Percentiles rank a stretch among this genome's conserved stretches.
Evolutionary conservation across 2,329 filamentous ascomycete genomes (phyloP).

Genomic region (Verticillium tricorpus): DNA sequence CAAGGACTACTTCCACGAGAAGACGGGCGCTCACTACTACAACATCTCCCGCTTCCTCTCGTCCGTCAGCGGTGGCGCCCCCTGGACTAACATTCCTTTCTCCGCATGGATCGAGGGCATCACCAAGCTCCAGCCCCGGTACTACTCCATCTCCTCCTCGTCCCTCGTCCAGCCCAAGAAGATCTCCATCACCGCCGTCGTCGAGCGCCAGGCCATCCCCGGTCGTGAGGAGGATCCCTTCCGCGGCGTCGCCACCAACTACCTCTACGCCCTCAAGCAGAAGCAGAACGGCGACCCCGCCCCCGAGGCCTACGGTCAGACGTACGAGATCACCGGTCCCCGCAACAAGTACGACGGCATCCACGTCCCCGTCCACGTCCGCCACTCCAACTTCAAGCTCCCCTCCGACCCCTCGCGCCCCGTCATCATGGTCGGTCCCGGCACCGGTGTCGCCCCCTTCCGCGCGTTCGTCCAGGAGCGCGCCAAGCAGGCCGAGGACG

Average conservation of each 20-base stretch:
- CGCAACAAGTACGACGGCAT: constrained; percentile 97
- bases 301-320: constrained; percentile 77
- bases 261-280: constrained; percentile 88
- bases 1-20: constrained; percentile 91
- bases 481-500: constrained; percentile 74
- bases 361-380: constrained; percentile 90
- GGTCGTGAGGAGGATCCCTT: constrained; percentile 70
- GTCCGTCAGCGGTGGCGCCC: constrained; percentile 64
- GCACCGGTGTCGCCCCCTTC: constrained; percentile 95
- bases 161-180: constrained; percentile 90
- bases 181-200: constrained; percentile 91
- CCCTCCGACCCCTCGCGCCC: constrained; percentile 93
- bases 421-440: constrained; percentile 92
- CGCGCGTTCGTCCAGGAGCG: constrained; percentile 92
- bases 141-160: constrained; percentile 99
- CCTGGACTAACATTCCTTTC: constrained; percentile 85
- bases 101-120: constrained; percentile 91
- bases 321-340: constrained; percentile 82
- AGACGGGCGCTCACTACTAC: constrained; percentile 74
- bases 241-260: constrained; percentile 96
- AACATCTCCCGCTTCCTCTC: constrained; percentile 87
- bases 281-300: constrained; percentile 88
- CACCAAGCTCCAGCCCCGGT: constrained; percentile 92
- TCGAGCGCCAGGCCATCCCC: constrained; percentile 76
- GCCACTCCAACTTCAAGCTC: constrained; percentile 98